Percentiles rank a stretch among this genome's conserved stretches.
phyloP scores from a whole-genome alignment of 2,329 filamentous ascomycete species.

The Botrytis fragariae region DNA sequence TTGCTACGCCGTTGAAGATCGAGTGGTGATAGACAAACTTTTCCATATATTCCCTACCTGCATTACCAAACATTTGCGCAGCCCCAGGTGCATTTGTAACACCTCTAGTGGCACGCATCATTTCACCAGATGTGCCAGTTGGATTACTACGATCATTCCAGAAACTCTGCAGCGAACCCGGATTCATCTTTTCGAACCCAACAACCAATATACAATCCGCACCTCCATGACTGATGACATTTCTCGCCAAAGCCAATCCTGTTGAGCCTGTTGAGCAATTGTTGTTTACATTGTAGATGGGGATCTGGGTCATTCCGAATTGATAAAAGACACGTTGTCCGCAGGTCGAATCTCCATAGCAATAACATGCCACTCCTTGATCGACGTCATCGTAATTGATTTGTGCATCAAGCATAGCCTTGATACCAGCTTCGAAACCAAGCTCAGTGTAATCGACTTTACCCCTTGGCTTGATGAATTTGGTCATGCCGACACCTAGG shows the following conservation, averaged over 20 bases:
- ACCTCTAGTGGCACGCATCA: slow-evolving; percentile 82
- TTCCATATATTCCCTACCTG: slow-evolving; percentile 91
- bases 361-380: slow-evolving; percentile 94
- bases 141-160: slow-evolving; percentile 86
- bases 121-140: slow-evolving; percentile 65
- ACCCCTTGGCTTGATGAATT: slow-evolving; percentile 95
- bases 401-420: slow-evolving; percentile 61
- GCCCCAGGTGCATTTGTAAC: slow-evolving; percentile 79
- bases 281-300: slow-evolving; percentile 98
- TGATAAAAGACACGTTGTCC: slow-evolving; percentile 98
- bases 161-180: slow-evolving; percentile 77
- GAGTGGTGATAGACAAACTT: slow-evolving; percentile 52
- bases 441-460: slow-evolving; percentile 94
- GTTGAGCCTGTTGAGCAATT: slow-evolving; percentile 97
- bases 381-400: slow-evolving; percentile 97
- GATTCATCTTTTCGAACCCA: slow-evolving; percentile 98
- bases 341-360: slow-evolving; percentile 92
- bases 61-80: slow-evolving; percentile 94
- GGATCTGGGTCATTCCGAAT: slow-evolving; percentile 95
- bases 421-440: slow-evolving; percentile 81
- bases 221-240: slow-evolving; percentile 73
- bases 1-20: not conserved
- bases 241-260: slow-evolving; percentile 79
- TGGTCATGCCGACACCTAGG: slow-evolving; percentile 97
- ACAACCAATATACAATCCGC: slow-evolving; percentile 88